phyloP scores from a whole-genome alignment of 306 rosid genomes.

The Inga laurina region DNA sequence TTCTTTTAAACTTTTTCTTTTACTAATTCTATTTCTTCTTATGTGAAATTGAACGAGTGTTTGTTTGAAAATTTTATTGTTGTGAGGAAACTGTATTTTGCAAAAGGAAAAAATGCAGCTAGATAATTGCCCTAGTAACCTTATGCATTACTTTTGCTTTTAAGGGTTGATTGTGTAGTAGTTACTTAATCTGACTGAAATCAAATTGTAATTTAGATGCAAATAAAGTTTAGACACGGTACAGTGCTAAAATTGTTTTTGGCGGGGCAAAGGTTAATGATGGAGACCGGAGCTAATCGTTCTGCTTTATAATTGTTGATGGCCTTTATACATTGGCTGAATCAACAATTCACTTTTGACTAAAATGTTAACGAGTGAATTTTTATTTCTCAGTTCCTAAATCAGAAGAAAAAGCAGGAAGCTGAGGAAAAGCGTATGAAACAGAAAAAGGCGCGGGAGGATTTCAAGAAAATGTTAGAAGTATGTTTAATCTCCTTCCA shows the following conservation, averaged over 20 bases:
- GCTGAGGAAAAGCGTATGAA: conserved; percentile 78
- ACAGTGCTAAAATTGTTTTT: neutral
- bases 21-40: neutral
- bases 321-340: neutral
- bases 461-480: conserved; percentile 85
- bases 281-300: neutral
- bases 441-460: conserved; percentile 83
- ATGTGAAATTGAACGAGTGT: neutral
- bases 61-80: neutral
- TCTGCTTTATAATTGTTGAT: neutral
- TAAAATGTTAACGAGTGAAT: conserved; percentile 3
- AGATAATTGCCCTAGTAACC: conserved; percentile 18
- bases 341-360: conserved; percentile 1
- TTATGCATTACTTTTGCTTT: conserved; percentile 4
- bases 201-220: conserved; percentile 18
- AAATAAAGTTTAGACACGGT: neutral
- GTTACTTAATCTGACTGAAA: conserved; percentile 3
- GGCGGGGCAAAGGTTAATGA: neutral
- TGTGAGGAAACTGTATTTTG: neutral
- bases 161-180: conserved; percentile 2
- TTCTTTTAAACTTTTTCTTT: neutral
- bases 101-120: conserved; percentile 1
- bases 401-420: conserved; percentile 80
- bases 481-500: conserved; percentile 50
- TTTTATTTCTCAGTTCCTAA: conserved; percentile 62